Base-by-base conservation (phyloP, 75 land plant species). In the Cunninghamia lanceolata region DNA sequence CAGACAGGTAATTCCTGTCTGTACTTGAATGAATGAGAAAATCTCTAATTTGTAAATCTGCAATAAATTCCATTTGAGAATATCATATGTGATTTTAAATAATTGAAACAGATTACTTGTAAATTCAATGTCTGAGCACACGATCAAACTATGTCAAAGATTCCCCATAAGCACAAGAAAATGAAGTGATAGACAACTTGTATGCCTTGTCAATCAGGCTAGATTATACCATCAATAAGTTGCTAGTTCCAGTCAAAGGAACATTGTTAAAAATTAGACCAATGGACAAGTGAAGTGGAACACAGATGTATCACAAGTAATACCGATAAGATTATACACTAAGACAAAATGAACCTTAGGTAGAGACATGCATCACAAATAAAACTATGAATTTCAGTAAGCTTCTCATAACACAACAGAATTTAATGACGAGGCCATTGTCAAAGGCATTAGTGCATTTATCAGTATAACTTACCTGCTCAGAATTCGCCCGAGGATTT, bases 401-500 rank as follows among this genome's bases (percentile, higher is more conserved):
- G 47, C 13, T 45, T 34, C 35, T 30, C 75, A 71, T 9, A 13
- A 71, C 2, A 3, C 14, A 80, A 80, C n/a, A 43, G 45, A 39
- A 9, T 4, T 45, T 45, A 45, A n/a, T 11, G 3, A 43, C n/a
- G 34, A 45, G 17, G 28, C 10, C 50, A n/a, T 3, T 43, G 82
- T 80, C 50, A 43, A 80, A 80, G n/a, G 1, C 82, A 28, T 42
- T 45, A 11, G 82, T 45, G 82, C 82, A 80, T 80, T n/a, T 40
- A 43, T n/a, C 34, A 19, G 46, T 82, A 47, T 40, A 39, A 50
- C 50, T 70, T 92, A 95, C 98, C 93, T 98, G 99, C 47, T 98
- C 98, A 70, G 98, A 86, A 63, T 95, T 93, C 39, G 88, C 80
- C 86, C 91, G 91, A 75, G 90, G 96, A 84, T 95, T 96, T 42